Evolutionary conservation across 768 basidiomycete species (phyloP), one percentile per base, ranked within the genome.

Genomic region (Leccinellum luteum): DNA sequence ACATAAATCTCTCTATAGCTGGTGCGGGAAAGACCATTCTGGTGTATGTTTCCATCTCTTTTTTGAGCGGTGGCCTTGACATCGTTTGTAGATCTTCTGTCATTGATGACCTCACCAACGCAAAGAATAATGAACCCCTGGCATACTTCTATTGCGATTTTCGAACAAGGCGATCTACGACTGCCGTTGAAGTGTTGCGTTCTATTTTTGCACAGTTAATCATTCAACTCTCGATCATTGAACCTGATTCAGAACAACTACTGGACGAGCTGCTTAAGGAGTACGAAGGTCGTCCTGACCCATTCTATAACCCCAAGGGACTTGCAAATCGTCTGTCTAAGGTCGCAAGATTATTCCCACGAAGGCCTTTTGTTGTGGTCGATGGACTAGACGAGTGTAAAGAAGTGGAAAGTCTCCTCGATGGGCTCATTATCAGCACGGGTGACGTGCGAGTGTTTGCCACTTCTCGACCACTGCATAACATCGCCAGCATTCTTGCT

Each of bases 141-240:
- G 55, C 34, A 1, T 65, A 55, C 21, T 68, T 69, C 47, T 69
- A 67, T 51, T 69, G 68, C 12, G 64, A 69, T 51, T 69, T 69
- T 38, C 54, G 53, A 6, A 52, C 19, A 1, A 19, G 6, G 4
- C 32, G 41, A 2, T 63, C 61, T 1, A 66, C 55, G 1, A 54
- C 34, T 12, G 55, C 59, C 5, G 43, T 63, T 1, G 62, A 58
- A 25, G 57, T 68, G 9, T 55, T 66, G 48, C 59, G 61, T 7
- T 67, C 66, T 2, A 27, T 69, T 21, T 55, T 67, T 12, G n/a
- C 54, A 0, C 68, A 70, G 59, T 10, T 68, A 1, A 15, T 25
- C 0, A 10, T 7, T 2, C 48, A 30, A 0, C 23, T 56, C 28
- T 54, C 28, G 5, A 23, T 5, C 3, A 6, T 13, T 41, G 21